Evolutionary conservation across 495 filamentous ascomycete genomes (phyloP).

Genomic region (Beverwykella pulmonaria): DNA sequence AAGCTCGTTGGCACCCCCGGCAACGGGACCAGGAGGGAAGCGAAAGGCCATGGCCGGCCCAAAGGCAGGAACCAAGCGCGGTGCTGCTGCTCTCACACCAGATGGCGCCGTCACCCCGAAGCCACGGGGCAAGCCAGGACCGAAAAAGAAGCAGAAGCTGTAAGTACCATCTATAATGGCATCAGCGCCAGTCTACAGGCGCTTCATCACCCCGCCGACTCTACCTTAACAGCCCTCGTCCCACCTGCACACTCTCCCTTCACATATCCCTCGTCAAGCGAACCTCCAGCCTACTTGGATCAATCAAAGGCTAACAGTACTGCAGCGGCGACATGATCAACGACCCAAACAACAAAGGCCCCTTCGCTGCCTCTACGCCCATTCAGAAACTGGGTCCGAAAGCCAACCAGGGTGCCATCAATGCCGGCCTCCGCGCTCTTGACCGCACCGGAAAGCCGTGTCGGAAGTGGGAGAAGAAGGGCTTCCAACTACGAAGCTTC

Average conservation of each 20-base stretch:
- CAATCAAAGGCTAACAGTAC: constrained; percentile 9
- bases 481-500: constrained; percentile 85
- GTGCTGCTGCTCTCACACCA: constrained; percentile 54
- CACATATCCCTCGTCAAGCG: neutral
- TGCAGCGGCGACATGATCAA: constrained; percentile 39
- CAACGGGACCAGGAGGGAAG: constrained; percentile 52
- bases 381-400: constrained; percentile 90
- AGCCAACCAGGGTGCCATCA: constrained; percentile 97
- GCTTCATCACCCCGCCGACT: neutral
- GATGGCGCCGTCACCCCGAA: constrained; percentile 58
- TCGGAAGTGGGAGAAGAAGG: constrained; percentile 84
- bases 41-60: constrained; percentile 63
- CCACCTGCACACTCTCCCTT: neutral
- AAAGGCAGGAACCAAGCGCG: constrained; percentile 63
- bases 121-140: constrained; percentile 81
- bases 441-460: constrained; percentile 89
- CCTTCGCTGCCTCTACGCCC: constrained; percentile 32
- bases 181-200: no score
- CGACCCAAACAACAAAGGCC: constrained; percentile 34
- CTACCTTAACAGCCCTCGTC: neutral
- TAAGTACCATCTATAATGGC: constrained; percentile 59
- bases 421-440: constrained; percentile 89
- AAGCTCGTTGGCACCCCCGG: constrained; percentile 56
- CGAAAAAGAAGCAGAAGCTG: constrained; percentile 93
- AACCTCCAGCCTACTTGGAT: neutral